Base-by-base conservation (phyloP, 139 green algal species). In the Micromonas commoda region DNA sequence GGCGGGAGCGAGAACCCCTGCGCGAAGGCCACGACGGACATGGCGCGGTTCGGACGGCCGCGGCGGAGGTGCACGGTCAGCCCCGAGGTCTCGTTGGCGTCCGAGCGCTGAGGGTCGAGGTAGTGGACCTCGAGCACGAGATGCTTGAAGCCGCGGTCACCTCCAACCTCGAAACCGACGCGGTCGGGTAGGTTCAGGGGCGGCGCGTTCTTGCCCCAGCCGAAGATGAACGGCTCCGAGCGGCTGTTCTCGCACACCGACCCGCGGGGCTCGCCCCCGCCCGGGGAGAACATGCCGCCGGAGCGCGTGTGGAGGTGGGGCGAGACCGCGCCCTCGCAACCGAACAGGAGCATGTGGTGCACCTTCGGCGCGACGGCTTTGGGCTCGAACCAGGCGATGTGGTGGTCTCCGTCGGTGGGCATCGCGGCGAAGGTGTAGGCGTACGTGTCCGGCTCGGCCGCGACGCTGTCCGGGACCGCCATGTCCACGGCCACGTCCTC, bases 321-420 rank as follows among this genome's bases (percentile, higher is more conserved):
- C 31, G 3, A 34, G 20, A 51, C 63, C 6, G 21, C 60, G 32
- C 1, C 1, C 4, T 29, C 66, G 64, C 63, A 74, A 31, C 91
- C 91, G 74, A 90, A 96, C n/a, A 97, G 85, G 57, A 97, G 85
- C 81, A 97, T 97, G 74, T 97, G 92, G 82, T 97, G 92, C 2
- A 93, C 91, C 4, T 90, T 76, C 34, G 87, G 77, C 82, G 91
- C 79, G 39, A 87, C 67, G 2, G 88, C 87, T 19, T 61, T 51
- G 28, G 74, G 74, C 23, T 77, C 71, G 51, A 69, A 77, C 52
- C 20, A 5, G 1, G 51, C 26, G 39, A 77, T 61, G 28, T 37
- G 28, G 37, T 35, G 37, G 37, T 35, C 37, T 9, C 45, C 45
- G 2, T 33, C 5, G 6, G 9, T 3, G 34, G 68, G 68, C 21